These are phyloP conservation scores for Penicillium freii DNA, from an alignment of 2,329 filamentous ascomycete genomes.

Conservation along the genomic window DNA sequence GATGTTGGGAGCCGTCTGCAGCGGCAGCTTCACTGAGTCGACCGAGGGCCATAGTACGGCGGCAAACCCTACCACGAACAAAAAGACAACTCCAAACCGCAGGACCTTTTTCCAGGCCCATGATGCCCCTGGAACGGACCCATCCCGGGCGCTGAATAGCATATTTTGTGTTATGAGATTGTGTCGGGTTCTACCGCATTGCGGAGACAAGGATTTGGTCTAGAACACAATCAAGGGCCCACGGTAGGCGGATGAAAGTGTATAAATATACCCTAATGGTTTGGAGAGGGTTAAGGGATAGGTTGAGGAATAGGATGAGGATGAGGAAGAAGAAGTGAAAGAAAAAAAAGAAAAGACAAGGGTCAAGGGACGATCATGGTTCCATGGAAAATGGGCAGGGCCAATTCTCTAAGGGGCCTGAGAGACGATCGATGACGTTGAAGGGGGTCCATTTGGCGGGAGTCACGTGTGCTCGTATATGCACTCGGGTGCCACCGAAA, in stretches of 20 bases:
- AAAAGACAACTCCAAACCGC: conserved; percentile 29
- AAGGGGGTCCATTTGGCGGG: not conserved
- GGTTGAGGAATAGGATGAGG: not conserved
- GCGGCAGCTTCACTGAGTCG: conserved; percentile 11
- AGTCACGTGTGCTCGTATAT: not conserved
- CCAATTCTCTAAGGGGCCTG: conserved; percentile 11
- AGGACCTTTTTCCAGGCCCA: conserved; percentile 34
- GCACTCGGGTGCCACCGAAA: not conserved
- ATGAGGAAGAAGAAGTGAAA: conserved; percentile 6
- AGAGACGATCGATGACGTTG: conserved; percentile 14
- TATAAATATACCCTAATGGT: not conserved
- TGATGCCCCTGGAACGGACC: conserved; percentile 26
- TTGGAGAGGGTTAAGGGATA: not conserved
- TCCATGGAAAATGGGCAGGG: conserved; percentile 20
- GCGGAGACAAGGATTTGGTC: conserved; percentile 13
- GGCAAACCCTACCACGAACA: conserved; percentile 28
- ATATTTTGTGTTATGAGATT: conserved; percentile 14
- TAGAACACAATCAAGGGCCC: conserved; percentile 10
- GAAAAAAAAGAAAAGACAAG: conserved; percentile 8
- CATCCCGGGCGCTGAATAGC: conserved; percentile 28
- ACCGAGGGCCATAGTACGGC: conserved; percentile 29
- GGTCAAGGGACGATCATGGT: conserved; percentile 19
- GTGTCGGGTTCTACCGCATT: conserved; percentile 19
- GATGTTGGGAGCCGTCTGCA: conserved; percentile 28
- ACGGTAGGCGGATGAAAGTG: conserved; percentile 3